Conservation (phyloP, 352 stramenopile species). For the Bremia lactucae region DNA sequence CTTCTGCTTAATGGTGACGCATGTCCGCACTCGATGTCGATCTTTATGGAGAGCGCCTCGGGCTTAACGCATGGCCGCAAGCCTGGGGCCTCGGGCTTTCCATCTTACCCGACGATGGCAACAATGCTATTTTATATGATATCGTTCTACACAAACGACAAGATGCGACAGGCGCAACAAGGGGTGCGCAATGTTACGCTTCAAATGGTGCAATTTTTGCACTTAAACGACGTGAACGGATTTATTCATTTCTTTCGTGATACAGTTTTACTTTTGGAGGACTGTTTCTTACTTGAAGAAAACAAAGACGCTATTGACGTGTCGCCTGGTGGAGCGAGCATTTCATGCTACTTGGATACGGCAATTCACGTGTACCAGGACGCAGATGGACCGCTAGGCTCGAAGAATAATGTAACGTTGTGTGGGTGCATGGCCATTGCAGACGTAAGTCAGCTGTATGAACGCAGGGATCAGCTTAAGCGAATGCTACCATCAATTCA, state of each 20-base stretch:
- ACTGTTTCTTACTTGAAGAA: constrained; percentile 48
- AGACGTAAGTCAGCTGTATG: constrained; percentile 14
- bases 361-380: constrained; percentile 58
- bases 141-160: constrained; percentile 47
- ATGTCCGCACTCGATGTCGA: constrained; percentile 49
- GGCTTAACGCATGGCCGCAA: neutral
- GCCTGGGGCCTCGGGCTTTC: constrained; percentile 12
- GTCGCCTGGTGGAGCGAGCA: constrained; percentile 13
- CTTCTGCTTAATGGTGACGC: constrained; percentile 30
- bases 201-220: constrained; percentile 43
- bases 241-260: constrained; percentile 63
- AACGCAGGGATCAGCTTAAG: constrained; percentile 38
- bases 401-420: constrained; percentile 20
- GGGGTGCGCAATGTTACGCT: constrained; percentile 39
- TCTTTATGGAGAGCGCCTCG: constrained; percentile 35
- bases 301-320: constrained; percentile 14
- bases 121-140: constrained; percentile 72
- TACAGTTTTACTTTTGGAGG: constrained; percentile 38
- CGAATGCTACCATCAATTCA: constrained; percentile 36
- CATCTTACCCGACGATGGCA: constrained; percentile 36
- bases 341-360: constrained; percentile 45
- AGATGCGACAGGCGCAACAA: constrained; percentile 24
- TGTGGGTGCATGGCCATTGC: constrained; percentile 39
- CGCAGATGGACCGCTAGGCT: constrained; percentile 34
- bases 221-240: constrained; percentile 38